Base-by-base conservation (phyloP, 1,284 basidiomycete genomes). In the Trametes pubescens region DNA sequence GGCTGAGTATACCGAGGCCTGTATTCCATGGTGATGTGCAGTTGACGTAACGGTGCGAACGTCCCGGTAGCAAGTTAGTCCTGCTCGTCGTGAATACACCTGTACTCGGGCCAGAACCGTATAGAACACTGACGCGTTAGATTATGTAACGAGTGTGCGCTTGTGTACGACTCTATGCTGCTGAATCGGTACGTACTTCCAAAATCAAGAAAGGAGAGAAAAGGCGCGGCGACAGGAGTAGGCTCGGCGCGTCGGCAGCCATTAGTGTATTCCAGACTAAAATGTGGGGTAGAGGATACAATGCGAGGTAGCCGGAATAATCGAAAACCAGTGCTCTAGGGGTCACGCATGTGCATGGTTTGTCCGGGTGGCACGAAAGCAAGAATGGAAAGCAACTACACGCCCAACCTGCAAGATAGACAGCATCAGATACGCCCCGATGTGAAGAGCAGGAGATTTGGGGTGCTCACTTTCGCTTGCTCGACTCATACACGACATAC, bases 401-500 rank as follows among this genome's bases (percentile, higher is more conserved):
- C 82, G 67, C 82, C 83, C 66, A 84, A 75, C 73, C 84, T 84
- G 61, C 22, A 47, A 32, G 65, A 35, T 47, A 13, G 38, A 49
- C 46, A 38, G 11, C 43, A 60, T 61, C 53, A 64, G 66, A 47
- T 52, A 40, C 35, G 35, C 54, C 32, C 43, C 37, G 35, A 52
- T 32, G 56, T 22, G 37, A 62, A 38, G 34, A 44, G 21, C 24
- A 26, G 51, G 59, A n/a, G 6, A 49, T 26, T 14, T 26, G 59
- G 38, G 54, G 48, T 5, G 78, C 87, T 67, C 65, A 90, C 92
- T 81, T 89, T 76, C 88, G 84, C 80, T 92, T 94, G 72, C 83
- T 88, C 71, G 91, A 87, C 75, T 94, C 92, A 76, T 94, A 94
- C 66, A 96, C 95, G 62, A 97, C 88, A 79, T 96, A 97, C 66